These are phyloP conservation scores for Hypoxylon cercidicola DNA, from an alignment of 495 filamentous ascomycete genomes.

Conservation along the genomic window DNA sequence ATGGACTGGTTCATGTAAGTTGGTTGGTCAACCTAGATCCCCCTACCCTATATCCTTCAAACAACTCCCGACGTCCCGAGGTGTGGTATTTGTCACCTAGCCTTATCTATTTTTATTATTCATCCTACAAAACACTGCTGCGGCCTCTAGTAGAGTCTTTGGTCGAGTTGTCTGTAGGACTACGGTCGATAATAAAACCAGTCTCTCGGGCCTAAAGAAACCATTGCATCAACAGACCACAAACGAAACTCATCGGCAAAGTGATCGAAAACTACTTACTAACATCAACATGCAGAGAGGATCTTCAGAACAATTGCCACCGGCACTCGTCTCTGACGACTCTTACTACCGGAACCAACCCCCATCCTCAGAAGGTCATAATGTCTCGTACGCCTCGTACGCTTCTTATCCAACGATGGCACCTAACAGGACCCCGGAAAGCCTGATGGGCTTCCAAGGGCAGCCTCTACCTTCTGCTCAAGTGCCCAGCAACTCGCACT, in stretches of 20 bases:
- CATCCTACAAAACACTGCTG: slow-evolving; percentile 10
- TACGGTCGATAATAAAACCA: slow-evolving; percentile 30
- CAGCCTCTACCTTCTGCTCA: slow-evolving; percentile 33
- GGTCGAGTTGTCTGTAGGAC: slow-evolving; percentile 10
- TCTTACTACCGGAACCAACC: slow-evolving; percentile 36
- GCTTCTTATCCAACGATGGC: slow-evolving; percentile 33
- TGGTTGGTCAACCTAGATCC: slow-evolving; percentile 31
- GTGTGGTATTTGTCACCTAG: slow-evolving; percentile 14
- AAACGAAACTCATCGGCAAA: neutral
- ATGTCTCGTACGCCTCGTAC: slow-evolving; percentile 35
- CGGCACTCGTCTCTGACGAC: slow-evolving; percentile 38
- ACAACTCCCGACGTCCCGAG: slow-evolving; percentile 19
- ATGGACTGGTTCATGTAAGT: slow-evolving; percentile 41
- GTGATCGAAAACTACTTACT: slow-evolving; percentile 14
- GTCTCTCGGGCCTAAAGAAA: slow-evolving; percentile 8
- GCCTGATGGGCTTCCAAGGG: slow-evolving; percentile 35
- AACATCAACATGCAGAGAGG: slow-evolving; percentile 35
- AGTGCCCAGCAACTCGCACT: slow-evolving; percentile 33
- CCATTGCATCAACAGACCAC: slow-evolving; percentile 2
- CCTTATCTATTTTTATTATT: slow-evolving; percentile 30
- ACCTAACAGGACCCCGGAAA: slow-evolving; percentile 34
- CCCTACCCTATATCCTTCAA: slow-evolving; percentile 10
- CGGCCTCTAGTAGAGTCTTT: slow-evolving; percentile 11
- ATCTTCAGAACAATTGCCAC: slow-evolving; percentile 37
- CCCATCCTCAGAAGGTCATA: slow-evolving; percentile 28